Evolutionary conservation across 306 rosid species (phyloP).

Genomic region (Echinosophora koreensis): DNA sequence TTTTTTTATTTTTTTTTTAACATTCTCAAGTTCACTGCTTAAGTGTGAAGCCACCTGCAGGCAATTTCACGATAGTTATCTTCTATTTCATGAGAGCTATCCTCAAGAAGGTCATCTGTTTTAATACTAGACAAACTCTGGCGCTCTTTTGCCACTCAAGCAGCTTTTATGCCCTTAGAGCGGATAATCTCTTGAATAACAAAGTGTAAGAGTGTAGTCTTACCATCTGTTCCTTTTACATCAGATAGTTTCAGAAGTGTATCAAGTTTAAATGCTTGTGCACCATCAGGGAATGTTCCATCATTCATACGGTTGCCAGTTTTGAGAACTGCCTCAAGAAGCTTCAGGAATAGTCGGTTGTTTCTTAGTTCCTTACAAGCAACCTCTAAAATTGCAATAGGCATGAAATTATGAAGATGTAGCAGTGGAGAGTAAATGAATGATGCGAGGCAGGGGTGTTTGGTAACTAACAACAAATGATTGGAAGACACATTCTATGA

Average conservation of each 20-base stretch:
- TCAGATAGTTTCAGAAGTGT: constrained; percentile 94
- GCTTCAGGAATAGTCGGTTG: constrained; percentile 89
- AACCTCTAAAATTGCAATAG: too few species aligned
- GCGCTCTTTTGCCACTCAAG: constrained; percentile 59
- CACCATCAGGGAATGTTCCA: constrained; percentile 97
- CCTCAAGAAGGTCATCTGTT: constrained; percentile 61
- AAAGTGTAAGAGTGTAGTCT: constrained; percentile 93
- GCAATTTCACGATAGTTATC: constrained; percentile 67
- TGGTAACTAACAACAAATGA: too few species aligned
- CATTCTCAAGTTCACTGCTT: constrained; percentile 83
- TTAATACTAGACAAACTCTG: constrained; percentile 64
- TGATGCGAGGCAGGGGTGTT: too few species aligned
- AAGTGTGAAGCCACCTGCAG: constrained; percentile 78
- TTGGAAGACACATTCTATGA: too few species aligned
- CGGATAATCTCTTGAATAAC: constrained; percentile 96
- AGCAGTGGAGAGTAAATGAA: too few species aligned
- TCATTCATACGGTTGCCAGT: constrained; percentile 99
- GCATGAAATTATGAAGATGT: too few species aligned
- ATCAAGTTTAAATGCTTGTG: constrained; percentile 95
- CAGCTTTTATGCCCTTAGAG: constrained; percentile 89
- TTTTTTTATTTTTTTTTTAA: constrained; percentile 82
- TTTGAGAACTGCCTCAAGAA: constrained; percentile 99
- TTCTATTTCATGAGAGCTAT: constrained; percentile 56
- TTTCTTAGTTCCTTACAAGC: constrained; percentile 86
- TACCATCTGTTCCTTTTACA: constrained; percentile 95